Evolutionary conservation across 192 early-diverging fungal genomes (phyloP).

Genomic region (Anaeromyces robustus): DNA sequence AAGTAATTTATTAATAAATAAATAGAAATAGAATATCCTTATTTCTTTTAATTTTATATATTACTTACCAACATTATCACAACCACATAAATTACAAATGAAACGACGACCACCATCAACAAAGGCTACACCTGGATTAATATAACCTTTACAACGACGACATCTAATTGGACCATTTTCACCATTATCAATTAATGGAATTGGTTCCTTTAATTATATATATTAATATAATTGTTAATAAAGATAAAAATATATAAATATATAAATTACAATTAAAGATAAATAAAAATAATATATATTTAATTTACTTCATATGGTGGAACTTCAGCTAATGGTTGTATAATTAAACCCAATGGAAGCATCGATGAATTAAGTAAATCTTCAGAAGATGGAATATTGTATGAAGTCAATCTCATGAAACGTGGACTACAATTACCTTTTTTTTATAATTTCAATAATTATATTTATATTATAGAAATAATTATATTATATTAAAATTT

Average conservation of each 20-base stretch:
- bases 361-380: constrained; percentile 62
- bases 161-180: constrained; percentile 78
- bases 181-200: constrained; percentile 71
- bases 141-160: constrained; percentile 79
- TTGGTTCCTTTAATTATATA: constrained; percentile 20
- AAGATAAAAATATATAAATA: too few relatives aligned
- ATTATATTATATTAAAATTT: too few relatives aligned
- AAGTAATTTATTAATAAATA: too few relatives aligned
- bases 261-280: too few relatives aligned
- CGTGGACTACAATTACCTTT: constrained; percentile 73
- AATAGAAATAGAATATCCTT: too few relatives aligned
- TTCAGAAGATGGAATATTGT: constrained; percentile 68
- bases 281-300: background rate
- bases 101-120: constrained; percentile 81
- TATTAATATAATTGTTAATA: background rate
- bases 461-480: too few relatives aligned
- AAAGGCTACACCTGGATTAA: constrained; percentile 80
- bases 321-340: constrained; percentile 83
- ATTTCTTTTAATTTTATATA: too few relatives aligned
- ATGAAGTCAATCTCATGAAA: constrained; percentile 77
- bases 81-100: constrained; percentile 84
- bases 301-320: constrained; percentile 47
- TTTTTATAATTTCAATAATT: background rate
- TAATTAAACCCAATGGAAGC: constrained; percentile 69
- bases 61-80: constrained; percentile 57